Evolutionary conservation across 192 early-diverging fungal species (phyloP).

Genomic region (Pecoramyces ruminantium): DNA sequence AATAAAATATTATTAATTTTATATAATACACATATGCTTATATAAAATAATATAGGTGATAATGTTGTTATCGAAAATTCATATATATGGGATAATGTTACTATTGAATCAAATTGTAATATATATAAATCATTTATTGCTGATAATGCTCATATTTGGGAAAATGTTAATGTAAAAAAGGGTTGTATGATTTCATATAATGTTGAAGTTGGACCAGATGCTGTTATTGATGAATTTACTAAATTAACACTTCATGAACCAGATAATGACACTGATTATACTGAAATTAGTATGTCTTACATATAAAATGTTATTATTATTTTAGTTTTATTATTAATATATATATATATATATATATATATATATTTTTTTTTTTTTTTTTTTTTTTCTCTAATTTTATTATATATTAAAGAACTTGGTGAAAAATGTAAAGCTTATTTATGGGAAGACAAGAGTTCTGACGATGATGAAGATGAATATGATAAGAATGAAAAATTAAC

Average conservation of each 20-base stretch:
- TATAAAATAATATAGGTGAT: conserved; percentile 25
- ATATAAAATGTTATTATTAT: no score
- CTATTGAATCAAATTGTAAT: conserved; percentile 45
- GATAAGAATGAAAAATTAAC: conserved; percentile 24
- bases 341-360: no score
- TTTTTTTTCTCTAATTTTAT: no score
- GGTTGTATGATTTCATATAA: conserved; percentile 50
- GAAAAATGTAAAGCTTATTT: conserved; percentile 37
- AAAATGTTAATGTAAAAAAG: conserved; percentile 43
- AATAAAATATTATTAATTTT: no score
- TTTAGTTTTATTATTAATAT: no score
- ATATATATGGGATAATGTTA: conserved; percentile 68
- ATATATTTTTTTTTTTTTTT: no score
- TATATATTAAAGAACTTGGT: conserved; percentile 31
- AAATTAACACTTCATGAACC: conserved; percentile 25
- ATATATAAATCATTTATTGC: conserved; percentile 63
- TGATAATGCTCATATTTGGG: conserved; percentile 40
- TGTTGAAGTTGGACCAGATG: conserved; percentile 55
- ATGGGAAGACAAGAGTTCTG: conserved; percentile 16
- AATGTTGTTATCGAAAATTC: conserved; percentile 62
- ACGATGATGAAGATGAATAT: conserved; percentile 30
- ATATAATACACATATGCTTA: no score
- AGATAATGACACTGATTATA: conserved; percentile 20
- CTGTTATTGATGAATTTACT: conserved; percentile 43
- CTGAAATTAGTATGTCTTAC: conserved; percentile 9